Conservation (phyloP, 2,329 filamentous ascomycete genomes). For the Periconia sp. region DNA sequence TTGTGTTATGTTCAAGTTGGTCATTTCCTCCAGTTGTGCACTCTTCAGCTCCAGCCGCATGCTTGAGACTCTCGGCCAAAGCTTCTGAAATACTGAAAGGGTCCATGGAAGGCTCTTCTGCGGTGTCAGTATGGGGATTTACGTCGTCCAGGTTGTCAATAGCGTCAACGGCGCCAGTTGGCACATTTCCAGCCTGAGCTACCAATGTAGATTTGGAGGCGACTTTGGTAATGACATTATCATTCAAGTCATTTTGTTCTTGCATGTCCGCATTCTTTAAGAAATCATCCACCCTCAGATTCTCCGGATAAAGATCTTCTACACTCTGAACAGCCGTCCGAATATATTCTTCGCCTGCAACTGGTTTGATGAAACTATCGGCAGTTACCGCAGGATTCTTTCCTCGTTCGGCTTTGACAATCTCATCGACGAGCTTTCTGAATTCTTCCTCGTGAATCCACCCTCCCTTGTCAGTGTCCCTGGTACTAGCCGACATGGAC, state of each 20-base stretch:
- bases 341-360: slow-evolving; percentile 60
- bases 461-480: slow-evolving; percentile 69
- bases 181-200: slow-evolving; percentile 2
- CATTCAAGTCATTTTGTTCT: not conserved
- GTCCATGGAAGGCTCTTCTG: slow-evolving; percentile 29
- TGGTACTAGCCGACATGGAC: slow-evolving; percentile 83
- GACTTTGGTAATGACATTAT: not conserved
- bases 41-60: slow-evolving; percentile 7
- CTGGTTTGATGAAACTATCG: slow-evolving; percentile 63
- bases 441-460: slow-evolving; percentile 96
- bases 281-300: slow-evolving; percentile 45
- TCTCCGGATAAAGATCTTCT: slow-evolving; percentile 79
- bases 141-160: slow-evolving; percentile 16
- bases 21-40: slow-evolving; percentile 23
- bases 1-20: slow-evolving; percentile 15
- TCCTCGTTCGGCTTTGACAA: slow-evolving; percentile 66
- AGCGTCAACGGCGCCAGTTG: slow-evolving; percentile 5
- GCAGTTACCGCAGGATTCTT: slow-evolving; percentile 57
- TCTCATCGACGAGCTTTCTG: slow-evolving; percentile 61
- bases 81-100: slow-evolving; percentile 33
- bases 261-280: slow-evolving; percentile 9
- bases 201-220: no score
- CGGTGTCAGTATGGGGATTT: slow-evolving; percentile 18
- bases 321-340: slow-evolving; percentile 81
- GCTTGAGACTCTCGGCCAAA: slow-evolving; percentile 12